Percentiles rank a stretch among this genome's conserved stretches.
Evolutionary conservation across 805 yeast genomes (phyloP).

Genomic region (Spathaspora boniae): DNA sequence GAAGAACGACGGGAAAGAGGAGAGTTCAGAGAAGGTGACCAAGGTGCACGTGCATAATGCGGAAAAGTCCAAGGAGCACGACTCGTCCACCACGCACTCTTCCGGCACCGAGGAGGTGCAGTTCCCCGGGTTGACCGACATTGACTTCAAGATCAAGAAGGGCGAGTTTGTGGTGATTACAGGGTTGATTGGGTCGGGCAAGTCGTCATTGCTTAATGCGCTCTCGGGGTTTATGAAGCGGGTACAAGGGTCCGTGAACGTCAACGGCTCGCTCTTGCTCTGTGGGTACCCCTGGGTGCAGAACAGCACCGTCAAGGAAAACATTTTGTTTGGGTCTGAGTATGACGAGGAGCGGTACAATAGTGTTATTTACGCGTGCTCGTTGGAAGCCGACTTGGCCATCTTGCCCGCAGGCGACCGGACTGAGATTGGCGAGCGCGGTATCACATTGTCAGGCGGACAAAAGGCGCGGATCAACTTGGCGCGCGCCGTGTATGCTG

Average conservation of each 20-base stretch:
- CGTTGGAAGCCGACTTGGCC: constrained; percentile 29
- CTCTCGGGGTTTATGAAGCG: constrained; percentile 37
- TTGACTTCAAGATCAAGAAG: constrained; percentile 22
- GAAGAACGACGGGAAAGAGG: constrained; percentile 6
- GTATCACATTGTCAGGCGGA: constrained; percentile 36
- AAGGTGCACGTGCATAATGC: constrained; percentile 1
- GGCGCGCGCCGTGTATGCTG: constrained; percentile 34
- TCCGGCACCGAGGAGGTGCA: constrained; percentile 13
- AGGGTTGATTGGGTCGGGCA: constrained; percentile 36
- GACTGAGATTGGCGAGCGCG: constrained; percentile 37
- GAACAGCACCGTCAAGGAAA: constrained; percentile 31
- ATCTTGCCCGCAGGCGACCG: constrained; percentile 32
- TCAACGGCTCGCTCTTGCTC: constrained; percentile 25
- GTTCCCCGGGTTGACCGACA: constrained; percentile 26
- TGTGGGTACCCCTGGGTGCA: constrained; percentile 39
- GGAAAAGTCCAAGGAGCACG: constrained; percentile 10
- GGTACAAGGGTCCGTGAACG: constrained; percentile 24
- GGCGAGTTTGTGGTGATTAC: constrained; percentile 37
- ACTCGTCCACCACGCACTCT: constrained; percentile 7
- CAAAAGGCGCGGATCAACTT: constrained; percentile 35
- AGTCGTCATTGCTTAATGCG: constrained; percentile 35
- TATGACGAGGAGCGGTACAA: constrained; percentile 22
- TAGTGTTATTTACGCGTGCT: constrained; percentile 26
- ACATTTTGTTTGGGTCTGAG: constrained; percentile 27
- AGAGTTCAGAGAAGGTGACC: constrained; percentile 1